These are phyloP conservation scores for Eremothecium sinecaudum DNA, from an alignment of 1,139 yeast genomes.

Conservation along the genomic window DNA sequence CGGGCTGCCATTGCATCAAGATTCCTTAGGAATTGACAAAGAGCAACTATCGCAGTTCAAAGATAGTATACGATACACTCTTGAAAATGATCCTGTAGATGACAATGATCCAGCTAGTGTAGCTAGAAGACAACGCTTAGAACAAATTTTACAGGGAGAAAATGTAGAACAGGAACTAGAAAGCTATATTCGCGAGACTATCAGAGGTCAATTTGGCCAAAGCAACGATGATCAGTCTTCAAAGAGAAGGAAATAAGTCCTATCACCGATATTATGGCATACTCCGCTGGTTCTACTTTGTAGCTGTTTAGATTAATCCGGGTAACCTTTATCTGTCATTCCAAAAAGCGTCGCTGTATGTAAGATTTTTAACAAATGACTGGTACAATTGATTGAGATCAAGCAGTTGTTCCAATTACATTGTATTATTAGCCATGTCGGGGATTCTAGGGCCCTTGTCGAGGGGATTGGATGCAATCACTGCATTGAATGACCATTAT, in stretches of 20 bases:
- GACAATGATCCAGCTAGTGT: slow-evolving; percentile 38
- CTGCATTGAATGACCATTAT: slow-evolving; percentile 29
- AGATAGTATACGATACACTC: slow-evolving; percentile 44
- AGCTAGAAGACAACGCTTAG: slow-evolving; percentile 55
- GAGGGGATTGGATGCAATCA: slow-evolving; percentile 13
- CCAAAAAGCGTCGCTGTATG: too few species aligned
- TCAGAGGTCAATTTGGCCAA: slow-evolving; percentile 40
- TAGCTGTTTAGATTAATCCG: too few species aligned
- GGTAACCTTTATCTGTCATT: too few species aligned
- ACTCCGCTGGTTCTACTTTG: too few species aligned
- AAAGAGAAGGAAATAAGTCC: slow-evolving; percentile 1
- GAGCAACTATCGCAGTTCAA: slow-evolving; percentile 37
- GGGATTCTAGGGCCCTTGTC: slow-evolving; percentile 15
- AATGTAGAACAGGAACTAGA: slow-evolving; percentile 71
- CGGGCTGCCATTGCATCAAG: slow-evolving; percentile 27
- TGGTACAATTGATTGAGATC: too few species aligned
- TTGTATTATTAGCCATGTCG: slow-evolving; percentile 8
- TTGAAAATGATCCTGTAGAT: slow-evolving; percentile 39
- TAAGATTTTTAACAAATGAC: too few species aligned
- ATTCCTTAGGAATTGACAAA: slow-evolving; percentile 35
- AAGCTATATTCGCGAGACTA: slow-evolving; percentile 55
- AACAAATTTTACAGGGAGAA: slow-evolving; percentile 64
- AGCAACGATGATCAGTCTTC: slow-evolving; percentile 14
- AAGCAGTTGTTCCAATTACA: too few species aligned
- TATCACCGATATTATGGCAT: too few species aligned